Percentiles rank a stretch among this genome's conserved stretches.
These are phyloP conservation scores for Candida gorgasii DNA, from an alignment of 805 yeast species.

Conservation along the genomic window DNA sequence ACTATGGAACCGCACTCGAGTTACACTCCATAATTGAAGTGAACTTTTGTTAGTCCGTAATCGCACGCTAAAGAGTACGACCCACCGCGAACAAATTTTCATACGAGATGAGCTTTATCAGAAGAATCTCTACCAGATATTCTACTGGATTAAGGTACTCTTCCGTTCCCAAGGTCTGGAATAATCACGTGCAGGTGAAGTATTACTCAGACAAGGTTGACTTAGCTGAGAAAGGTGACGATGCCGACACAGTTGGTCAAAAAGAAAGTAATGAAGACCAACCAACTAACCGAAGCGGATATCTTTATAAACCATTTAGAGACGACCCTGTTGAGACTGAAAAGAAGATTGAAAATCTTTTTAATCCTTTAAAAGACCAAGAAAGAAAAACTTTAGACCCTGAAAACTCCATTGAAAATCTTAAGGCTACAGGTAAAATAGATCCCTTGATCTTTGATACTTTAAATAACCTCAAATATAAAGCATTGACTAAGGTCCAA, in stretches of 20 bases:
- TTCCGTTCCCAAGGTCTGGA: background rate
- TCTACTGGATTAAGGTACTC: background rate
- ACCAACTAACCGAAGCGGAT: background rate
- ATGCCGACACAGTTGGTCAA: no score
- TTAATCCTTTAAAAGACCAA: conserved; percentile 1
- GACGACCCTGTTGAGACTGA: background rate
- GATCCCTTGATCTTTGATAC: conserved; percentile 27
- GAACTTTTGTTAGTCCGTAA: no score
- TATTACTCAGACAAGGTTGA: background rate
- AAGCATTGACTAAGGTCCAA: conserved; percentile 68
- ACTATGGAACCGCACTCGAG: no score
- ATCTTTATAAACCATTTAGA: background rate
- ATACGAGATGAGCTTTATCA: conserved; percentile 4
- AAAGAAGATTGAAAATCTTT: background rate
- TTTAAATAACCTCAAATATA: conserved; percentile 45
- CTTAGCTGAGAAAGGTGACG: no score
- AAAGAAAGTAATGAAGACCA: background rate
- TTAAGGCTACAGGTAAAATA: conserved; percentile 14
- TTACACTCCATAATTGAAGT: no score
- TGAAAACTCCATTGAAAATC: conserved; percentile 13
- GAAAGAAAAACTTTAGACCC: conserved; percentile 11
- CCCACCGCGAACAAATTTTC: background rate
- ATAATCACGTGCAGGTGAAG: background rate
- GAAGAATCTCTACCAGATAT: background rate
- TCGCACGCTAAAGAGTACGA: no score